These are phyloP conservation scores for Trematosphaeria pertusa DNA, from an alignment of 2,329 filamentous ascomycete genomes.

Conservation along the genomic window DNA sequence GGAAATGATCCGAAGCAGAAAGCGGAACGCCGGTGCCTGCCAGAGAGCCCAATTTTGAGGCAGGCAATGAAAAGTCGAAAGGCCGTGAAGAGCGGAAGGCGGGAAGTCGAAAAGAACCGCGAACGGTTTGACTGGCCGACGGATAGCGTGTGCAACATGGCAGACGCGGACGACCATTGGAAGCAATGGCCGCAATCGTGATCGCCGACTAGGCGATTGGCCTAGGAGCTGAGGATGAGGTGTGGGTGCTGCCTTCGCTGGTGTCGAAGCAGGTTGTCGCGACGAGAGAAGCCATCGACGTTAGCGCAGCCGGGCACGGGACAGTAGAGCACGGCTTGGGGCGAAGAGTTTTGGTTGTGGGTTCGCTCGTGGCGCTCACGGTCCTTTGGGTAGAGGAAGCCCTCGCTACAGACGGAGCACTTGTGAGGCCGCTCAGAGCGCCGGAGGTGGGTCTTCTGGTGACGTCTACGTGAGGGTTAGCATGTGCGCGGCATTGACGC, in stretches of 20 bases:
- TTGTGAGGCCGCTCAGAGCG: conserved; percentile 39
- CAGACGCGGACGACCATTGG: neutral
- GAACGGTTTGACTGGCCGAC: no score
- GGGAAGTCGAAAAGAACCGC: neutral
- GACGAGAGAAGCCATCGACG: conserved; percentile 41
- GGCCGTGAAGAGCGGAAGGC: neutral
- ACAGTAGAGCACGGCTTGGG: conserved; percentile 28
- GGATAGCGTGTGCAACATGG: no score
- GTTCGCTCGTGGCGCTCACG: conserved; percentile 37
- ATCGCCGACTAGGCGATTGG: neutral
- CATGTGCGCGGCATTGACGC: conserved; percentile 1
- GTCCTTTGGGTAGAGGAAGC: conserved; percentile 47
- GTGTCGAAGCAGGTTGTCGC: conserved; percentile 45
- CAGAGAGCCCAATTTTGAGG: conserved; percentile 13
- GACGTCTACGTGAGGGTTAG: conserved; percentile 34
- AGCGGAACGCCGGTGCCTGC: conserved; percentile 14
- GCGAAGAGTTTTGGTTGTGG: conserved; percentile 28
- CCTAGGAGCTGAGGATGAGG: conserved; percentile 9
- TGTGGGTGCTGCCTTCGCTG: conserved; percentile 36
- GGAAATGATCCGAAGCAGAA: neutral
- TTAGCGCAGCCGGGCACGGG: conserved; percentile 33
- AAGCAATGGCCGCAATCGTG: neutral
- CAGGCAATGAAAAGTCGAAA: conserved; percentile 6
- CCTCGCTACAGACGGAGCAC: conserved; percentile 36
- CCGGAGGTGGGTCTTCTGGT: conserved; percentile 37